Evolutionary conservation across 257 asterid species (phyloP).

Genomic region (Primulina eburnea): DNA sequence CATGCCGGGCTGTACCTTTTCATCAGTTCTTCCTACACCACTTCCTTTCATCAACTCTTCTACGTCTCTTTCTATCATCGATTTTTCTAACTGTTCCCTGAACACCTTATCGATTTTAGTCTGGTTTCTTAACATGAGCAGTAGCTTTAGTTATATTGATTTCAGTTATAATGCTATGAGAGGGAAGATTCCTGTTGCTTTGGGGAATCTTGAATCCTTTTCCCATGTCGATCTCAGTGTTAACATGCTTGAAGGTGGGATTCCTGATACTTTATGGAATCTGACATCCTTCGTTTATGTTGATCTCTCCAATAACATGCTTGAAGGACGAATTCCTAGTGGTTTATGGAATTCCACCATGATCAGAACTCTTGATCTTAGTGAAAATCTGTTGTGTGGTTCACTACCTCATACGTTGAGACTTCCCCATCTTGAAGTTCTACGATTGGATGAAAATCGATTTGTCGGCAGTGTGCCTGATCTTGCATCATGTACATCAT

Average conservation of each 20-base stretch:
- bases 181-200: background rate
- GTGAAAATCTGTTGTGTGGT: background rate
- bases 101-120: background rate
- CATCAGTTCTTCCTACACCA: no score
- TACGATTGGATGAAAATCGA: slow-evolving; percentile 12
- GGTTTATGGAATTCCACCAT: background rate
- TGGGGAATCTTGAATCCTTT: background rate
- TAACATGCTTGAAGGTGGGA: background rate
- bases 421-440: slow-evolving; percentile 10
- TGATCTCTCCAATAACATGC: background rate
- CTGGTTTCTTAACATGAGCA: background rate
- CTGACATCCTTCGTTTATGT: background rate
- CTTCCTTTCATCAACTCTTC: background rate
- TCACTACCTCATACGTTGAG: background rate
- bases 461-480: slow-evolving; percentile 14
- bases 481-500: background rate
- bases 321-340: no score
- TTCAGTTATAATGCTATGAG: background rate
- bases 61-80: background rate
- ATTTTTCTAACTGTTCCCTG: background rate
- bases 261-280: slow-evolving; percentile 9
- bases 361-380: background rate
- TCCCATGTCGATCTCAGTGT: background rate
- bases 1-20: no score
- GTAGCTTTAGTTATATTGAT: background rate